A percentile compares a stretch with the other conserved stretches of the same genome.
Evolutionary conservation across 1,139 yeast genomes (phyloP).

Genomic region (Hansenula sp.): DNA sequence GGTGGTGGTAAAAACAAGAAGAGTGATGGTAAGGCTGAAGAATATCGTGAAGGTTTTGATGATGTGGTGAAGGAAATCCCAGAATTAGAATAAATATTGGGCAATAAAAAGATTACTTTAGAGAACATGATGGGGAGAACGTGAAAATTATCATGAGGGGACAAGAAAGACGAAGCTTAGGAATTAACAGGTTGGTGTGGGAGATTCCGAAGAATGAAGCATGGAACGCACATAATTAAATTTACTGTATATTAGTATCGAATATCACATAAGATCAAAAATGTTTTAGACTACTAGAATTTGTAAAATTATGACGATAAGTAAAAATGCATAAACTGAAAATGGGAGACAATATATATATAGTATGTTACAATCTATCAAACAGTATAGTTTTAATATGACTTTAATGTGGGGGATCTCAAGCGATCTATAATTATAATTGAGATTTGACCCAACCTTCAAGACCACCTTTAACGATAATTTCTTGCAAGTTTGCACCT

Average conservation of each 20-base stretch:
- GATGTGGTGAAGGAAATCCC: conserved; percentile 89
- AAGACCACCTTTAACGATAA: conserved; percentile 93
- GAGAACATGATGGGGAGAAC: too few species aligned
- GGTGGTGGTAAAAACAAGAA: conserved; percentile 88
- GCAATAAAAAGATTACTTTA: too few species aligned
- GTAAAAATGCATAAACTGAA: too few species aligned
- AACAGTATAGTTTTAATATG: too few species aligned
- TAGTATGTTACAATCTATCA: background rate
- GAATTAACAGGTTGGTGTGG: background rate
- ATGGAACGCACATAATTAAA: background rate
- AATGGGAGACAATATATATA: background rate
- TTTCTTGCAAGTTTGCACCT: conserved; percentile 93
- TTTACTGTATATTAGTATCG: conserved; percentile 1
- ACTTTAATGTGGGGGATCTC: background rate
- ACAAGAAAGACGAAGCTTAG: too few species aligned
- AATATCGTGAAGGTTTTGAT: conserved; percentile 88
- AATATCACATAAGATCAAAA: background rate
- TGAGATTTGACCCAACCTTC: conserved; percentile 97
- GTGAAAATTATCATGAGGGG: too few species aligned
- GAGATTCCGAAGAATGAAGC: background rate
- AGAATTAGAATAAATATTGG: conserved; percentile 7
- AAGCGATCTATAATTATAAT: conserved; percentile 28
- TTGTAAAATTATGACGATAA: background rate
- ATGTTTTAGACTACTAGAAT: background rate
- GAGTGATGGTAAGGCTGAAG: conserved; percentile 75